Conservation (phyloP, 257 asterid genomes). For the Solanum piurae region DNA sequence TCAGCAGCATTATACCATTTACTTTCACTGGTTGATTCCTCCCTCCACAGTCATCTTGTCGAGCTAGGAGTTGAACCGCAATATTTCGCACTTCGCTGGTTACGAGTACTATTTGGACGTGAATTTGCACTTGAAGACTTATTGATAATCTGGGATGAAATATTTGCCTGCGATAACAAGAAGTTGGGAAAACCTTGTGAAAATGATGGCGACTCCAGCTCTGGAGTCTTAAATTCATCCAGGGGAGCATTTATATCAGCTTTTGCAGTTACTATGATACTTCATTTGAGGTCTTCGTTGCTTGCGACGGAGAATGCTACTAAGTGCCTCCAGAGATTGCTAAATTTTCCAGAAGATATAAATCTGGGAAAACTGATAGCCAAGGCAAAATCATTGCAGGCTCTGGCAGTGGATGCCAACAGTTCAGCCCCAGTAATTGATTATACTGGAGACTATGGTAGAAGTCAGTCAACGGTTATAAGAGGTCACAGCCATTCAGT, state of each 20-base stretch:
- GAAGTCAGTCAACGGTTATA: conserved; percentile 26
- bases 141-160: conserved; percentile 75
- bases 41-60: conserved; percentile 77
- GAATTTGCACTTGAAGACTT: conserved; percentile 78
- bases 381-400: conserved; percentile 70
- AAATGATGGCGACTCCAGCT: conserved; percentile 27
- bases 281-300: conserved; percentile 61
- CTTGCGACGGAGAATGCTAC: conserved; percentile 89
- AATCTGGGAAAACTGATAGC: conserved; percentile 42
- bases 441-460: conserved; percentile 27
- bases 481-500: conserved; percentile 54
- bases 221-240: conserved; percentile 47
- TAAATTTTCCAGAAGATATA: conserved; percentile 63
- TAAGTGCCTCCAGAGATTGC: conserved; percentile 64
- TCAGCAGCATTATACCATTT: conserved; percentile 65
- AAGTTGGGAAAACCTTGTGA: conserved; percentile 17
- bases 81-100: conserved; percentile 84
- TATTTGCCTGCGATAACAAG: conserved; percentile 48
- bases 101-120: conserved; percentile 84
- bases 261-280: conserved; percentile 92
- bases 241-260: conserved; percentile 88
- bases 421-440: conserved; percentile 31
- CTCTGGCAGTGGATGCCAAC: conserved; percentile 48
- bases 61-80: conserved; percentile 95
- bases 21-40: conserved; percentile 70